Base-by-base conservation (phyloP, 2,329 filamentous ascomycete genomes). In the Sporothrix phasma region DNA sequence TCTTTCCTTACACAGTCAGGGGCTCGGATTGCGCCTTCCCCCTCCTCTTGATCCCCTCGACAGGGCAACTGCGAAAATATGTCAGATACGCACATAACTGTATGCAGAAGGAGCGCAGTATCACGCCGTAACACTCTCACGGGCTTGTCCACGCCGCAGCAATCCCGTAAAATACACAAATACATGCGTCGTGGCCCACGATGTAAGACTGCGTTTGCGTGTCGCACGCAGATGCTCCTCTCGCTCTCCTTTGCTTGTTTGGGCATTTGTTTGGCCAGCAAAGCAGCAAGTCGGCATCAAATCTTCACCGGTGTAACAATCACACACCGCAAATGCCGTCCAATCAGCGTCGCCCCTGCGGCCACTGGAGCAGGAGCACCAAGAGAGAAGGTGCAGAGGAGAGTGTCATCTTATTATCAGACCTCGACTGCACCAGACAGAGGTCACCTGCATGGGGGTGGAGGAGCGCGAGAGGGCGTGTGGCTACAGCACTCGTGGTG, bases 391-490 rank as follows among this genome's bases (percentile, higher is more conserved):
- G 47, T 17, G 47, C 22, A 22, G 34, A 60, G 43, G 13, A 37
- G 15, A 13, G 34, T 8, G 4, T 8, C 31, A 34, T 37, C 11
- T 13, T 37, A 24, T 43, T 61, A 61, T 31, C 41, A 46, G 37
- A 45, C 56, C 54, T 43, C 29, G 39, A 41, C 39, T 45, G 41
- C 56, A 45, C 39, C 26, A 43, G n/a, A 37, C 29, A 19, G 46
- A 31, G 60, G 60, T 62, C 60, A 62, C 60, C 60, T 62, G 60
- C 60, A 62, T 59, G 22, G 24, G 39, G 39, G 34, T 19, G 54
- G 24, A 34, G 54, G 29, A 22, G 51, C 29, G 53, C 31, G 53
- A 39, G 49, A 31, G 43, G 43, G 43, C 43, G 43, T 45, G 43
- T n/a, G 24, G 47, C 22, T 29, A 8, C 29, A 11, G 13, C n/a